phyloP scores from a whole-genome alignment of 1,284 basidiomycete genomes.

The Heterobasidion irregulare region DNA sequence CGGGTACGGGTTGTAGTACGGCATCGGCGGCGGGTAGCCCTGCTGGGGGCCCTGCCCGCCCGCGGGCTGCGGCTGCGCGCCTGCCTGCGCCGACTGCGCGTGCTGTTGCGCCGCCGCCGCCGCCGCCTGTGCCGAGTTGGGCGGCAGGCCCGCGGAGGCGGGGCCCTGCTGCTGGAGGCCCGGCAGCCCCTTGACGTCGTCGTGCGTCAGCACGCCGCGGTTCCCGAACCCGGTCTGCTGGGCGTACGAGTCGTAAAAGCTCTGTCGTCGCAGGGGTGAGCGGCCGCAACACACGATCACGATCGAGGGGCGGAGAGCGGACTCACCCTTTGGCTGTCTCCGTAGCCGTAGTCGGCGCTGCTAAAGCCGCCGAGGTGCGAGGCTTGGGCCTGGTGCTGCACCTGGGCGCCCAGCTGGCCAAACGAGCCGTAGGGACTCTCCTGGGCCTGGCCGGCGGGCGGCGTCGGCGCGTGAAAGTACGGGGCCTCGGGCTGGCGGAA shows the following conservation, averaged over 20 bases:
- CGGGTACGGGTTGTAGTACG: constrained; percentile 61
- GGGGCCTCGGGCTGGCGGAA: constrained; percentile 61
- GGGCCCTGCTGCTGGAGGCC: constrained; percentile 46
- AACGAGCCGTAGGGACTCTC: constrained; percentile 61
- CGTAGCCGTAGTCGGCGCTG: constrained; percentile 56
- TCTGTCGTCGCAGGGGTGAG: constrained; percentile 24
- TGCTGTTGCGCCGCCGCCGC: constrained; percentile 48
- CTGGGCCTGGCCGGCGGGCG: constrained; percentile 57
- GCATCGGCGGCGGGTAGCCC: constrained; percentile 48
- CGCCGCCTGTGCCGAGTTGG: constrained; percentile 24
- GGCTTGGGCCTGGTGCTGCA: constrained; percentile 40
- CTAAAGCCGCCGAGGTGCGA: constrained; percentile 55
- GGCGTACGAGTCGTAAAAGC: constrained; percentile 66
- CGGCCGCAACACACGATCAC: background rate
- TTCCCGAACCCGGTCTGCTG: constrained; percentile 53
- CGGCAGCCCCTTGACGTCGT: constrained; percentile 62
- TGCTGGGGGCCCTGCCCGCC: constrained; percentile 56
- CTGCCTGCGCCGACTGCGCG: constrained; percentile 29
- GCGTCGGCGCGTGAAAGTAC: constrained; percentile 70
- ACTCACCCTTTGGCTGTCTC: constrained; percentile 57
- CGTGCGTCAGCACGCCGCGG: constrained; percentile 56
- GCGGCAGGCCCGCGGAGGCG: constrained; percentile 38
- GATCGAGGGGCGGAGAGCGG: too few relatives aligned
- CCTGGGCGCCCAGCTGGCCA: constrained; percentile 44
- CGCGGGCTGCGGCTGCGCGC: constrained; percentile 46